phyloP scores from a whole-genome alignment of 345 rosid genomes.

The Bruguiera gymnorhiza region DNA sequence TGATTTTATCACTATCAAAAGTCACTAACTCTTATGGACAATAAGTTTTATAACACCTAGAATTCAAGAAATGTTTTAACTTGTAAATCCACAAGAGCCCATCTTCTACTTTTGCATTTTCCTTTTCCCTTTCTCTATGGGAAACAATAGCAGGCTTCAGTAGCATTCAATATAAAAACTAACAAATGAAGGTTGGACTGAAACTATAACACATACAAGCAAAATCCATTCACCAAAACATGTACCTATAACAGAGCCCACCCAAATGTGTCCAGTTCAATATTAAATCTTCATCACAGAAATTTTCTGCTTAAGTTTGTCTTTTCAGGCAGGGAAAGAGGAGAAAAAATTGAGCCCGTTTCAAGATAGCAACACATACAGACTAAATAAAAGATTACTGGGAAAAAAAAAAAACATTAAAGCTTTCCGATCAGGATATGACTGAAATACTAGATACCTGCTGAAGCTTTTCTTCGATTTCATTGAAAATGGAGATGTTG shows the following conservation, averaged over 20 bases:
- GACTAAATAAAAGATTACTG: background rate
- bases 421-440: no score
- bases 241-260: background rate
- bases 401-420: background rate
- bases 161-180: no score
- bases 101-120: background rate
- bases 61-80: no score
- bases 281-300: background rate
- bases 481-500: constrained; percentile 58
- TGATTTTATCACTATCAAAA: no score
- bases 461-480: constrained; percentile 67
- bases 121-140: background rate
- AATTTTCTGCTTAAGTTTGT: background rate
- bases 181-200: no score
- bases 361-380: background rate
- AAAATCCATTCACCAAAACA: no score
- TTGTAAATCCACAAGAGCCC: no score
- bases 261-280: background rate
- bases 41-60: no score
- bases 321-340: background rate
- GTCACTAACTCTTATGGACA: no score
- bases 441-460: constrained; percentile 40
- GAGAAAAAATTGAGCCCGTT: background rate
- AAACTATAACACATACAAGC: no score
- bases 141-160: no score